Evolutionary conservation across 2,329 filamentous ascomycete species (phyloP), one percentile per base, ranked within the genome.

Genomic region (Nothophoma quercina): DNA sequence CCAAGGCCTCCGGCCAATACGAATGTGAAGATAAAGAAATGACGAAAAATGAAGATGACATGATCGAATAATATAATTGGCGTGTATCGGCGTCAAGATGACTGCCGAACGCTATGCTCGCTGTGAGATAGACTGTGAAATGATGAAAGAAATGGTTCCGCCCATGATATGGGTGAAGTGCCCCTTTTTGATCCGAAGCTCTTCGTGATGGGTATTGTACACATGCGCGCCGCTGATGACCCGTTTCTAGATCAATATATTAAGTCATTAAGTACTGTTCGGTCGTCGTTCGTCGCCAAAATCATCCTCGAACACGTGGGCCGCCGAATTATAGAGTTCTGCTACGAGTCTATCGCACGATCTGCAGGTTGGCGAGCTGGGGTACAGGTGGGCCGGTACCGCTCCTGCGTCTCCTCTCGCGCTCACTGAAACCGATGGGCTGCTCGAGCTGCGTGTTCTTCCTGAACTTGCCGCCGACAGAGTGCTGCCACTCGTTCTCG

Each of bases 401-500:
- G 49, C 82, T 83, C 47, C 85, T 79, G 62, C 85, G 79, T 65
- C 85, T 77, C 65, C 85, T 76, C 68, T 88, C 85, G 34, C 85
- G 75, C 71, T 88, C 82, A 41, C 76, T 74, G 56, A 82, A 70
- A 51, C 81, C 77, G 56, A 78, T 61, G 49, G 77, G 50, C 68
- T 80, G 60, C 43, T 66, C 65, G 13, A 75, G 74, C 38, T 66
- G 60, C 60, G 62, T 75, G 45, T 68, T 75, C 66, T 76, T 77
- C 63, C 80, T 83, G 72, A 89, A 85, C 66, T 86, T 84, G 55
- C 83, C 83, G 58, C 82, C 80, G 60, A 87, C 79, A 8, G 81
- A 83, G 38, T 83, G 81, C 66, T 87, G 83, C 90, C 90, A 95
- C 55, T 86, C 85, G 40, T 87, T 74, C 51, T 84, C 79, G 54